These are phyloP conservation scores for Colletotrichum acutatum DNA, from an alignment of 2,329 filamentous ascomycete genomes.

Conservation along the genomic window DNA sequence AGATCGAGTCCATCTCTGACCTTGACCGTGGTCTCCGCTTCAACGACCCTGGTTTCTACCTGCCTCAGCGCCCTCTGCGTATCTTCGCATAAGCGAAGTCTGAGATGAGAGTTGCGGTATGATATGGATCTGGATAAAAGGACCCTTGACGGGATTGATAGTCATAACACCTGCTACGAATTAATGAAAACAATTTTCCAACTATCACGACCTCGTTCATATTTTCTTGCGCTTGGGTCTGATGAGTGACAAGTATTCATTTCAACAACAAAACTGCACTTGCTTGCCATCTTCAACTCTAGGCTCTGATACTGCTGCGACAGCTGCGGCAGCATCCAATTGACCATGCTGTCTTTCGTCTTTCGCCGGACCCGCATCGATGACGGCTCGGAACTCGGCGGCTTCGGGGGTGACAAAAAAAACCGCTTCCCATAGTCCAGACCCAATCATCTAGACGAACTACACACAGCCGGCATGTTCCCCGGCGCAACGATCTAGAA, in stretches of 20 bases:
- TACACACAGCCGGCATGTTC: background rate
- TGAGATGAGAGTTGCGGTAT: background rate
- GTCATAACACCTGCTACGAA: background rate
- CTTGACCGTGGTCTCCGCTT: constrained; percentile 68
- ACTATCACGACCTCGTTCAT: background rate
- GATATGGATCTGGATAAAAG: background rate
- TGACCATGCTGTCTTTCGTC: too few species aligned
- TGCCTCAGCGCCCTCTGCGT: constrained; percentile 56
- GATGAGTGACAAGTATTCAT: too few species aligned
- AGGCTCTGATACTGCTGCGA: background rate
- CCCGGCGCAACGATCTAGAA: background rate
- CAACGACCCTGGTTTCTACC: constrained; percentile 64
- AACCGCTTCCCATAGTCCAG: background rate
- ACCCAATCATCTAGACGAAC: background rate
- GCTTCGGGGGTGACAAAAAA: too few species aligned
- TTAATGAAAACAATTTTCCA: constrained; percentile 6
- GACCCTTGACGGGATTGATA: background rate
- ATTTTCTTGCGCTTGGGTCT: too few species aligned
- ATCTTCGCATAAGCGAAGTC: constrained; percentile 58
- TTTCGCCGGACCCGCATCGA: background rate
- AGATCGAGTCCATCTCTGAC: constrained; percentile 65
- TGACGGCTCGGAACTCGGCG: background rate
- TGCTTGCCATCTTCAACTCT: background rate
- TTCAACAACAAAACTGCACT: too few species aligned
- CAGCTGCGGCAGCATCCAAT: too few species aligned